Base-by-base conservation (phyloP, 805 yeast genomes). In the Candida sakaeoensis region DNA sequence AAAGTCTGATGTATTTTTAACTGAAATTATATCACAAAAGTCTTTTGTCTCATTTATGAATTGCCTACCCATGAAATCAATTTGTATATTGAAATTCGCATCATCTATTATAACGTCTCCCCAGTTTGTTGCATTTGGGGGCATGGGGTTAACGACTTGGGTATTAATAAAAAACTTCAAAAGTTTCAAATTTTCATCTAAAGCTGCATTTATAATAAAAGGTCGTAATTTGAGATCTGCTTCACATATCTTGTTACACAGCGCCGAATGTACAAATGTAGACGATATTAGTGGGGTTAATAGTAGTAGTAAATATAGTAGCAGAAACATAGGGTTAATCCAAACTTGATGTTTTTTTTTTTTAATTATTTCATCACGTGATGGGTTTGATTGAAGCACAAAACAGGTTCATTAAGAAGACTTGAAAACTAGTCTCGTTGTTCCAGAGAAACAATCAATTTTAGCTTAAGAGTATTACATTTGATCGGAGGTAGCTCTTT, bases 81-180 rank as follows among this genome's bases (percentile, higher is more conserved):
- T 54, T 26, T 61, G 59, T 9, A 72, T 70, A 39, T 72, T 76
- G 31, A 76, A 52, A 2, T 79, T 72, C 8, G 80, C 73, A 50
- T 75, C 80, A 10, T 58, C 47, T 8, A 75, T 65, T 10, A 40
- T 16, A 12, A 30, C 24, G 9, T 29, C 39, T 9, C 31, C 37
- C 14, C 28, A 33, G 13, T 40, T 31, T 13, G 35, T 14, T 5
- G 13, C 5, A 14, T 30, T 40, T 3, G 58, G 39, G 12, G 51
- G 51, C 7, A 39, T 36, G 1, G 40, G 39, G 8, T 43, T 15
- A 3, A 45, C 24, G 10, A 65, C 64, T 47, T 56, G 48, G 24
- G 69, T 43, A 48, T 65, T 66, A 36, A 66, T 51, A 45, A 61
- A 58, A 43, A 67, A 66, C 48, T 60, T 60, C 38, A 67, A 43